Percentiles rank a stretch among this genome's conserved stretches.
Conservation (phyloP, 768 basidiomycete genomes). For the Russula compacta region DNA sequence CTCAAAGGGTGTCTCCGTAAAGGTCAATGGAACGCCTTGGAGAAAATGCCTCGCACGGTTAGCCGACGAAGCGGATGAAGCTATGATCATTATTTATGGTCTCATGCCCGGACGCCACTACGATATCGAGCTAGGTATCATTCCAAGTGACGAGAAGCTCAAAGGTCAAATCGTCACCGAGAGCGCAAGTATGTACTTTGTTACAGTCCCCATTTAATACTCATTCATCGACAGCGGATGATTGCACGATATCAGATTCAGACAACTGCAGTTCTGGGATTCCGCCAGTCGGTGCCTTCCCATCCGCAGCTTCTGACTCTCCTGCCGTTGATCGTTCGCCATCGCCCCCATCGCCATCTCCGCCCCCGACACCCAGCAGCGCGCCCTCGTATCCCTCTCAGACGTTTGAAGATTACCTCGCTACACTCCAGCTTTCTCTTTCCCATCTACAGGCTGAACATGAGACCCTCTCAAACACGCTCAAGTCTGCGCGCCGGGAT, state of each 20-base stretch:
- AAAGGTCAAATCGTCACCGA: slow-evolving; percentile 63
- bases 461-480: slow-evolving; percentile 51
- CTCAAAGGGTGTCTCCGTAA: slow-evolving; percentile 66
- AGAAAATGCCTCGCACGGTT: slow-evolving; percentile 70
- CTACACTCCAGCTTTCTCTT: slow-evolving; percentile 61
- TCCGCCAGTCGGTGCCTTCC: slow-evolving; percentile 6
- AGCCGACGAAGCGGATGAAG: slow-evolving; percentile 76
- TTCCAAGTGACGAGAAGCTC: slow-evolving; percentile 49
- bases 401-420: slow-evolving; percentile 58
- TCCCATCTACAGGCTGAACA: slow-evolving; percentile 55
- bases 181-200: slow-evolving; percentile 29
- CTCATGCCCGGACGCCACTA: slow-evolving; percentile 84
- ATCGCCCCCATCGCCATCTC: slow-evolving; percentile 18
- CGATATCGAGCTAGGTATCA: slow-evolving; percentile 76
- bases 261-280: neutral
- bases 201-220: neutral
- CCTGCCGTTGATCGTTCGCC: slow-evolving; percentile 13
- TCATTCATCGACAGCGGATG: neutral
- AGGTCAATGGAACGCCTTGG: slow-evolving; percentile 74
- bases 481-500: slow-evolving; percentile 74
- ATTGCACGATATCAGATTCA: slow-evolving; percentile 2
- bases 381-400: slow-evolving; percentile 28
- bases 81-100: slow-evolving; percentile 85
- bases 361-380: slow-evolving; percentile 19
- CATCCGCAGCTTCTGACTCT: neutral